These are phyloP conservation scores for Heteromeles arbutifolia DNA, from an alignment of 306 rosid genomes.

Conservation along the genomic window DNA sequence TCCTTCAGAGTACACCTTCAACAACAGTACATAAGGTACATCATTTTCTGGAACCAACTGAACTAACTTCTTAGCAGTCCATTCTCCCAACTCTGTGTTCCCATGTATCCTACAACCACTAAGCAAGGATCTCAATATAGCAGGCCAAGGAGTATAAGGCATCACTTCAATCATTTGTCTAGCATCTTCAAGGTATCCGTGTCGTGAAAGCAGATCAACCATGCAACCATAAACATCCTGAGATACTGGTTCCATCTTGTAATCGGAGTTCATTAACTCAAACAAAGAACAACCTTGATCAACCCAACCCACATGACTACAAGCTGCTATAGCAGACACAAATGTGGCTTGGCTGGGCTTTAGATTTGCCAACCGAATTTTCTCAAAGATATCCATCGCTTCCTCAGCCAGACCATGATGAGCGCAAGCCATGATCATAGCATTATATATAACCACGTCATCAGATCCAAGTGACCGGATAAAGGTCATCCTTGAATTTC, in stretches of 20 bases:
- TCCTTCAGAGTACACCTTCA: conserved; percentile 44
- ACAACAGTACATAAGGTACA: conserved; percentile 32
- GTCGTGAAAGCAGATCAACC: conserved; percentile 49
- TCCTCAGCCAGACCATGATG: conserved; percentile 39
- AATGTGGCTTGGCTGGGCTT: conserved; percentile 46
- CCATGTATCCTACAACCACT: conserved; percentile 53
- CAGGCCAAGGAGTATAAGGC: conserved; percentile 61
- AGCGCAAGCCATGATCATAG: conserved; percentile 51
- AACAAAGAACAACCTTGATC: conserved; percentile 34
- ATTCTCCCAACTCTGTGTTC: conserved; percentile 39
- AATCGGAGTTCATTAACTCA: conserved; percentile 25
- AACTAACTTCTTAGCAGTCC: conserved; percentile 37
- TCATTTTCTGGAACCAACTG: conserved; percentile 32
- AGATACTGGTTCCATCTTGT: conserved; percentile 28
- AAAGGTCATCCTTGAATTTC: conserved; percentile 16
- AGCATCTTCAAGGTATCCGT: conserved; percentile 44
- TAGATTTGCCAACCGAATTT: conserved; percentile 30
- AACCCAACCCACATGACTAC: conserved; percentile 43
- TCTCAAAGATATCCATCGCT: conserved; percentile 39
- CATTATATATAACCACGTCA: conserved; percentile 43
- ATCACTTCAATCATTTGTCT: conserved; percentile 30
- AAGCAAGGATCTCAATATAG: conserved; percentile 48
- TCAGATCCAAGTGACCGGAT: conserved; percentile 16
- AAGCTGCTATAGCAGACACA: conserved; percentile 45
- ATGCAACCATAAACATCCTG: conserved; percentile 41